A percentile compares a stretch with the other conserved stretches of the same genome.
phyloP scores from a whole-genome alignment of 2,329 filamentous ascomycete genomes.

The Penicillium sp. region DNA sequence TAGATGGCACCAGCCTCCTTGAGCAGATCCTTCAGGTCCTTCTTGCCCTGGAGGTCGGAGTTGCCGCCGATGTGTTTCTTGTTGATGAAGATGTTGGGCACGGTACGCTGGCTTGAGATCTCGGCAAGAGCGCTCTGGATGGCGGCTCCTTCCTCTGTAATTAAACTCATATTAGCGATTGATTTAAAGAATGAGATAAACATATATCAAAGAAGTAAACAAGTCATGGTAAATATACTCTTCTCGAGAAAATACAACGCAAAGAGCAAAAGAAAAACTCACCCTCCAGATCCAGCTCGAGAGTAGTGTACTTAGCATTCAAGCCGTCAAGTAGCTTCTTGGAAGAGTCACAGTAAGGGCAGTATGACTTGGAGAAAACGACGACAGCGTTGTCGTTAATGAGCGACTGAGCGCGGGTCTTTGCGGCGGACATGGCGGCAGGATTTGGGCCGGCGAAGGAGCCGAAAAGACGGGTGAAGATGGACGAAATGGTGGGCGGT shows the following conservation, averaged over 20 bases:
- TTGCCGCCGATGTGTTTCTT: slow-evolving; percentile 95
- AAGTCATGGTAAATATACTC: background rate
- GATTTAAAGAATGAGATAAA: background rate
- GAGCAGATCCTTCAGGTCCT: slow-evolving; percentile 63
- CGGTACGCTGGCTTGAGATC: slow-evolving; percentile 78
- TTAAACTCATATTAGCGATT: background rate
- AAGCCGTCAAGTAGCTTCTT: slow-evolving; percentile 70
- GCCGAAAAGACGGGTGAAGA: slow-evolving; percentile 70
- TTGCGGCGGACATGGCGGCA: slow-evolving; percentile 75
- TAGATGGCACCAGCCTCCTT: slow-evolving; percentile 63
- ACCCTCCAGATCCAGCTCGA: slow-evolving; percentile 87
- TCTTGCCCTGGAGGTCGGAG: slow-evolving; percentile 72
- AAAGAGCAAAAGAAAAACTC: slow-evolving; percentile 39
- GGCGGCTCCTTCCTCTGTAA: slow-evolving; percentile 72
- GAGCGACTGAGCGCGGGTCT: slow-evolving; percentile 76
- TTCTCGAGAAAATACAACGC: background rate
- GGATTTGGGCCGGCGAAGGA: slow-evolving; percentile 54
- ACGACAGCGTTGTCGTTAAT: slow-evolving; percentile 89
- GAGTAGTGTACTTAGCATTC: slow-evolving; percentile 68
- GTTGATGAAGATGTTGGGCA: slow-evolving; percentile 93
- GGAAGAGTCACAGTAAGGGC: slow-evolving; percentile 81
- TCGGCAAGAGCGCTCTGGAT: slow-evolving; percentile 81
- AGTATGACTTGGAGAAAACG: slow-evolving; percentile 96
- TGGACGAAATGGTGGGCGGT: slow-evolving; percentile 59
- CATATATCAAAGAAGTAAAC: background rate